These are phyloP conservation scores for Hemileccinum rubropunctum DNA, from an alignment of 768 basidiomycete genomes.

Conservation along the genomic window DNA sequence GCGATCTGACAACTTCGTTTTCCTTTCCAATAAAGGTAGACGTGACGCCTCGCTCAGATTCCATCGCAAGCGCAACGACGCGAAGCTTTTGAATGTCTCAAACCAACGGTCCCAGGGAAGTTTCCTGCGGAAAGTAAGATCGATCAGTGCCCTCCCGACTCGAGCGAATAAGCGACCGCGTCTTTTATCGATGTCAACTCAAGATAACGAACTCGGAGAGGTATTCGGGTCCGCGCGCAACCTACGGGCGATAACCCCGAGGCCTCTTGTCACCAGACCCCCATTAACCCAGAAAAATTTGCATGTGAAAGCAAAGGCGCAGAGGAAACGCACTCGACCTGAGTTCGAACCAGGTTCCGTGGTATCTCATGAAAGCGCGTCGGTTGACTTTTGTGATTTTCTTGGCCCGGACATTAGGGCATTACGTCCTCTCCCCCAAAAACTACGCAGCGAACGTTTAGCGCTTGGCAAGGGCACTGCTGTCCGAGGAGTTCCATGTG, in stretches of 20 bases:
- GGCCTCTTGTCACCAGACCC: not conserved
- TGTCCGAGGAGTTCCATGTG: not conserved
- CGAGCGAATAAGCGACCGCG: slow-evolving; percentile 14
- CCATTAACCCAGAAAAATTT: not conserved
- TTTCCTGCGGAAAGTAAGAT: not conserved
- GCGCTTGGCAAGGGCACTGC: not conserved
- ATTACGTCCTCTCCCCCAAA: slow-evolving; percentile 24
- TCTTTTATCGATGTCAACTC: not conserved
- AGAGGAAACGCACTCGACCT: slow-evolving; percentile 18
- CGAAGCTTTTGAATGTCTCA: not conserved
- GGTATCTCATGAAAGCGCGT: not conserved
- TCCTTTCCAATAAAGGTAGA: not conserved
- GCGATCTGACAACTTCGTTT: not conserved
- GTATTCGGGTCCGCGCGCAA: not conserved
- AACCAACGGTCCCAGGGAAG: not conserved
- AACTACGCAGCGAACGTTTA: slow-evolving; percentile 1
- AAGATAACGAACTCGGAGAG: not conserved
- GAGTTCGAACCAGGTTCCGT: slow-evolving; percentile 16
- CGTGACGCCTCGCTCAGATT: not conserved
- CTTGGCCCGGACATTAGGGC: slow-evolving; percentile 18
- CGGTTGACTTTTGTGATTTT: slow-evolving; percentile 1
- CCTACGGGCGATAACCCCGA: not conserved
- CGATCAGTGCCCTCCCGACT: not conserved
- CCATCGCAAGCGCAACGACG: not conserved
- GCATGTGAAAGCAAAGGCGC: not conserved